Evolutionary conservation across 2,329 filamentous ascomycete genomes (phyloP).

Genomic region (Celoporthe dispersa): DNA sequence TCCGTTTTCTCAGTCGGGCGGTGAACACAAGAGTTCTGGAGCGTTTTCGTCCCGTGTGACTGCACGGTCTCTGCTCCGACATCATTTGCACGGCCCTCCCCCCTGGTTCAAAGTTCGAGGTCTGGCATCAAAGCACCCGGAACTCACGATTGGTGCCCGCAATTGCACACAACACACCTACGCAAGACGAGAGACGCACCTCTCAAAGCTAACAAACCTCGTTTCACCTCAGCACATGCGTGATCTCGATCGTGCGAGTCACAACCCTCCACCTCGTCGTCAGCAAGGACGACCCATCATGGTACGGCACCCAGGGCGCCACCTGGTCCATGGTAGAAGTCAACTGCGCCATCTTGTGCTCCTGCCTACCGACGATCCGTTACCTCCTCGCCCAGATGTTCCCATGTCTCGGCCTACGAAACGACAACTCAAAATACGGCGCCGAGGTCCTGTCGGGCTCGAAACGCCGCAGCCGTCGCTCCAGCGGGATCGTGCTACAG

Average conservation of each 20-base stretch:
- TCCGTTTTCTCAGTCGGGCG: no score
- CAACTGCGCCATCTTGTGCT: constrained; percentile 45
- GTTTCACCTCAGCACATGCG: constrained; percentile 34
- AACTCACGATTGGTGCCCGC: no score
- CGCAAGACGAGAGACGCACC: not conserved
- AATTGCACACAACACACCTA: no score
- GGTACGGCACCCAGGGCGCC: constrained; percentile 38
- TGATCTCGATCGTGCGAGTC: constrained; percentile 42
- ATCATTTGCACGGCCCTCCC: no score
- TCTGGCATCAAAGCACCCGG: no score
- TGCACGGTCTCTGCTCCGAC: no score
- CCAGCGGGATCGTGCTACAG: constrained; percentile 10
- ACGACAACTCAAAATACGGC: constrained; percentile 10
- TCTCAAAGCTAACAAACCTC: not conserved
- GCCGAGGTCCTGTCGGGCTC: constrained; percentile 1
- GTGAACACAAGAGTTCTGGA: no score
- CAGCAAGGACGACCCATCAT: constrained; percentile 39
- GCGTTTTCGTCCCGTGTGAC: no score
- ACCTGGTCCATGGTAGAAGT: constrained; percentile 47
- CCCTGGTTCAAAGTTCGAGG: no score
- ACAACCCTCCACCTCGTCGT: constrained; percentile 37
- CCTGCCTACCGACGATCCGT: constrained; percentile 45
- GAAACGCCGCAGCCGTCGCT: not conserved
- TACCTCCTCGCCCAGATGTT: constrained; percentile 35
- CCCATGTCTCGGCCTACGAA: constrained; percentile 28